These are phyloP conservation scores for Pulveroboletus frians DNA, from an alignment of 768 basidiomycete species.

Conservation along the genomic window DNA sequence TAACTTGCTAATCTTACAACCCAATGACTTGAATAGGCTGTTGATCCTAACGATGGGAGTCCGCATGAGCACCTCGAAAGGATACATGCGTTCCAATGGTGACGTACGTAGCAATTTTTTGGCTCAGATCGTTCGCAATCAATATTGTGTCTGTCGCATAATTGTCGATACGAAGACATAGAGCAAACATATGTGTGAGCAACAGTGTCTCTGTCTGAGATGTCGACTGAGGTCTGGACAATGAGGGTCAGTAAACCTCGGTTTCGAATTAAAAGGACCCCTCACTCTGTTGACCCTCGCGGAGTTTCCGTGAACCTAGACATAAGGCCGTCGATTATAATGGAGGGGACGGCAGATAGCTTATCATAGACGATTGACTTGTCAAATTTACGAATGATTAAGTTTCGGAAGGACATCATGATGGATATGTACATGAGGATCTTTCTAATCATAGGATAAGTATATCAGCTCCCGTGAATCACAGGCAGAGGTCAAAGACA, in stretches of 20 bases:
- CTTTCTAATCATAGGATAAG: constrained; percentile 43
- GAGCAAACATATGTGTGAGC: constrained; percentile 72
- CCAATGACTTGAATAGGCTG: constrained; percentile 70
- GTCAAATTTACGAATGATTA: constrained; percentile 37
- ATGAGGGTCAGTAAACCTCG: not conserved
- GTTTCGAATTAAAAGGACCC: not conserved
- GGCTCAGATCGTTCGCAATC: constrained; percentile 70
- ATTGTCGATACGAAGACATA: constrained; percentile 75
- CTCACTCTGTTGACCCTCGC: constrained; percentile 62
- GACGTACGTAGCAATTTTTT: constrained; percentile 60
- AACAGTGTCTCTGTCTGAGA: constrained; percentile 66
- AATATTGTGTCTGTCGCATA: constrained; percentile 64
- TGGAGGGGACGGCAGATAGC: constrained; percentile 52
- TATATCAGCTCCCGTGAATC: not conserved
- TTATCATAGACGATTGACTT: constrained; percentile 53
- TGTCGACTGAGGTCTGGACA: constrained; percentile 47
- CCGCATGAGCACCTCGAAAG: constrained; percentile 1
- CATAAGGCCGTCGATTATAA: constrained; percentile 69
- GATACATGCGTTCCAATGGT: not conserved
- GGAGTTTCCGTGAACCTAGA: constrained; percentile 76
- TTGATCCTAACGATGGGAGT: constrained; percentile 42
- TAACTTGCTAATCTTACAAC: constrained; percentile 65
- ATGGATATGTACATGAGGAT: constrained; percentile 74
- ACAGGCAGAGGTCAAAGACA: not conserved
- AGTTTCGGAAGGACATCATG: constrained; percentile 68